Base-by-base conservation (phyloP, 306 rosid genomes). In the Ceratonia siliqua region DNA sequence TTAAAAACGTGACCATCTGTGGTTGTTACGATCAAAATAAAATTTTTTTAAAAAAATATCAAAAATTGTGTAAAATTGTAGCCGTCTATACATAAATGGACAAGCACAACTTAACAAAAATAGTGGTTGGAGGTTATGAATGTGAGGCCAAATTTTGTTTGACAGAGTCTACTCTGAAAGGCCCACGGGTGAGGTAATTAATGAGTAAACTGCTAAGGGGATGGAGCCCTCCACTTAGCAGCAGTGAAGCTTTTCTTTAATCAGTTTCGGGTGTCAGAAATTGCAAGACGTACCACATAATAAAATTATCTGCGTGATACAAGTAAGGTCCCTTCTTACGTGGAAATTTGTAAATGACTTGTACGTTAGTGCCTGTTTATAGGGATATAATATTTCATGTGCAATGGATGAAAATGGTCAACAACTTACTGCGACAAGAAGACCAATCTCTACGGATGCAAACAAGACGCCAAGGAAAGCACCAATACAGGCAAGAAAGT, bases 391-490 rank as follows among this genome's bases (percentile, higher is more conserved):
- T 36, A 6, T 56, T 72, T 22, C 25, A 52, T 32, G 18, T 1
- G 2, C 38, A 39, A 38, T 35, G 13, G 28, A 27, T 55, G 41
- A 65, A 28, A 45, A 45, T 2, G 17, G 20, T 27, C 6, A 25
- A 43, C 24, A 28, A 78, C 81, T 90, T 85, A 92, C 98, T 22
- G 98, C 91, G 7, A 84, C 52, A 20, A 88, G 70, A 61, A 93
- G 96, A 27, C 98, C 98, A 46, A 62, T 83, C 82, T 91, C 95
- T 0, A 90, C 95, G 0, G 92, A 84, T 8, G 3, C 71, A 81
- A 93, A 86, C 77, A 93, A 79, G 30, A 93, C 96, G 0, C 97
- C 98, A 0, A 93, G 70, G 83, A 93, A 89, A 17, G 96, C 97
- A 25, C 87, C 93, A 4, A 85, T 50, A 69, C 94, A 91, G 1